Evolutionary conservation across 2,329 filamentous ascomycete species (phyloP).

Genomic region (Hymenoscyphus occultus): DNA sequence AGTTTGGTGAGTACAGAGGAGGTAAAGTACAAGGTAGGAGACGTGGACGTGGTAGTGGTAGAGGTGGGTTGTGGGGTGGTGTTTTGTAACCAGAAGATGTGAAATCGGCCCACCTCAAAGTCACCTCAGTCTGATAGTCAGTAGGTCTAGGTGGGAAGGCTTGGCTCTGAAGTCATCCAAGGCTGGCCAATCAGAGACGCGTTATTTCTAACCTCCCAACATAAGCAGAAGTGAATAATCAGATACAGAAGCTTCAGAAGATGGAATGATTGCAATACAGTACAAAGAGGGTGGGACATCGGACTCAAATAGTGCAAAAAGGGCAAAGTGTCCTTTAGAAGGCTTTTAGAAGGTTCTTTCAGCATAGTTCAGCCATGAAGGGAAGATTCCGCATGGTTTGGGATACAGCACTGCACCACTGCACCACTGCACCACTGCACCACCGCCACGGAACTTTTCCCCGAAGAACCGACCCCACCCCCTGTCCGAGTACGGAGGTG

Average conservation of each 20-base stretch:
- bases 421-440: no score
- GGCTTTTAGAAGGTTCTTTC: no score
- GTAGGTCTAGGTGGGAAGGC: not conserved
- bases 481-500: no score
- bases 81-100: not conserved
- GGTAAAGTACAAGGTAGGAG: conserved; percentile 1
- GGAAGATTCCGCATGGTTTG: no score
- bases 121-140: not conserved
- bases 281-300: no score
- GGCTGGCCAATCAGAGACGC: conserved; percentile 11
- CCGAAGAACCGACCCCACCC: no score
- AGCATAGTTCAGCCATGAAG: no score
- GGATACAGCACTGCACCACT: no score
- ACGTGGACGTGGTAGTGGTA: not conserved
- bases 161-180: not conserved
- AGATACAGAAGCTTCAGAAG: not conserved
- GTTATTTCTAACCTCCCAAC: conserved; percentile 9
- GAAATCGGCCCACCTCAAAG: conserved; percentile 12
- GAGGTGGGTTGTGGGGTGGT: not conserved
- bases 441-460: no score
- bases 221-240: not conserved
- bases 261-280: not conserved
- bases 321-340: no score
- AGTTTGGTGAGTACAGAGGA: not conserved
- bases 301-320: no score